These are phyloP conservation scores for Plasmodium gallinaceum DNA, from an alignment of 169 alveolate species.

Conservation along the genomic window DNA sequence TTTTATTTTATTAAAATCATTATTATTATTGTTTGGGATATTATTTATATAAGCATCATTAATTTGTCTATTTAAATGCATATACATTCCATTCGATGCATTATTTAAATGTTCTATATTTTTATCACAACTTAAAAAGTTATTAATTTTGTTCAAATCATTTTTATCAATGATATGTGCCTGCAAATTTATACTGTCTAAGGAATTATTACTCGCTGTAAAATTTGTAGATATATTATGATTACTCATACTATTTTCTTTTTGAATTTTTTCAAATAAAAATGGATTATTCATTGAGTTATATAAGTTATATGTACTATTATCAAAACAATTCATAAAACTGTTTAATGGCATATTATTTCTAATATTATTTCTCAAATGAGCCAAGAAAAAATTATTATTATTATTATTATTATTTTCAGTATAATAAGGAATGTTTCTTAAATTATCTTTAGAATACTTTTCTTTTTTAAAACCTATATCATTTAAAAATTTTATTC, in stretches of 20 bases:
- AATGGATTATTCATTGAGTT: slow-evolving; percentile 7
- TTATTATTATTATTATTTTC: background rate
- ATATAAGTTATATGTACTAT: slow-evolving; percentile 12
- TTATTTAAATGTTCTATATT: slow-evolving; percentile 4
- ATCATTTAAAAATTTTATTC: slow-evolving; percentile 6
- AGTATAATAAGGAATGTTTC: background rate
- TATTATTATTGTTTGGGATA: background rate
- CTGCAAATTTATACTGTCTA: background rate
- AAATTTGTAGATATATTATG: slow-evolving; percentile 5
- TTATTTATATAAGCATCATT: slow-evolving; percentile 3
- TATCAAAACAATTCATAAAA: background rate
- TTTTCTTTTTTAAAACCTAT: slow-evolving; percentile 8
- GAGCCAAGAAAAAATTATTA: background rate
- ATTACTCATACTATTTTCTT: slow-evolving; percentile 9
- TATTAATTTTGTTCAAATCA: background rate
- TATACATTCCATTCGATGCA: slow-evolving; percentile 5
- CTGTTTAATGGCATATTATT: slow-evolving; percentile 3
- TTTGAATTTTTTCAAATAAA: slow-evolving; percentile 24
- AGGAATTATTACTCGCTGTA: background rate
- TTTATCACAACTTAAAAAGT: background rate
- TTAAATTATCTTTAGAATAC: slow-evolving; percentile 10
- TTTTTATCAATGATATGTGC: background rate
- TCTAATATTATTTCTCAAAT: slow-evolving; percentile 2
- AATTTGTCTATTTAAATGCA: background rate
- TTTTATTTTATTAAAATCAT: background rate